Evolutionary conservation across 192 early-diverging fungal genomes (phyloP).

Genomic region (Pecoramyces ruminantium): DNA sequence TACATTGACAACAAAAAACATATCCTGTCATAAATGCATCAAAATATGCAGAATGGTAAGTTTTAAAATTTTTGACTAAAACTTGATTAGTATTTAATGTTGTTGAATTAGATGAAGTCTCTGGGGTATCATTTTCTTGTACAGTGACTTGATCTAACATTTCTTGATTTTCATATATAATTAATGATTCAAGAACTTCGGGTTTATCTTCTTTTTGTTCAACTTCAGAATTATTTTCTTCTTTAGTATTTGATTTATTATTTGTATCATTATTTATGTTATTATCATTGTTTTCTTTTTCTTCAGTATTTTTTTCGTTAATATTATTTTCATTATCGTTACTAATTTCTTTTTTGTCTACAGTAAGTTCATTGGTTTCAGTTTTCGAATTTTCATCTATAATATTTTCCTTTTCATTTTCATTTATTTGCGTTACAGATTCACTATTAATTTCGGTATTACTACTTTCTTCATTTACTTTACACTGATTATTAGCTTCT

Average conservation of each 20-base stretch:
- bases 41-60: constrained; percentile 78
- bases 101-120: background rate
- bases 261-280: background rate
- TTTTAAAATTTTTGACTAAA: constrained; percentile 13
- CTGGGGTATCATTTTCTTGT: background rate
- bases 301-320: background rate
- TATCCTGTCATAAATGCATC: constrained; percentile 96
- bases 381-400: background rate
- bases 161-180: background rate
- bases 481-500: constrained; percentile 1
- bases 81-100: background rate
- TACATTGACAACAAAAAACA: constrained; percentile 50
- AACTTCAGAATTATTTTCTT: background rate
- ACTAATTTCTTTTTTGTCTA: background rate
- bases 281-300: background rate
- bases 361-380: background rate
- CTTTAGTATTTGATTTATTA: background rate
- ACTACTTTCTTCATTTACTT: constrained; percentile 1
- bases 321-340: background rate
- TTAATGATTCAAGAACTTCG: background rate
- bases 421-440: background rate
- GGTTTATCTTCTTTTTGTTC: background rate
- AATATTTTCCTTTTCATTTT: background rate
- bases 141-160: background rate
- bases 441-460: too few relatives aligned